phyloP scores from a whole-genome alignment of 148 eudicot species.

The Pouteria glomerata region DNA sequence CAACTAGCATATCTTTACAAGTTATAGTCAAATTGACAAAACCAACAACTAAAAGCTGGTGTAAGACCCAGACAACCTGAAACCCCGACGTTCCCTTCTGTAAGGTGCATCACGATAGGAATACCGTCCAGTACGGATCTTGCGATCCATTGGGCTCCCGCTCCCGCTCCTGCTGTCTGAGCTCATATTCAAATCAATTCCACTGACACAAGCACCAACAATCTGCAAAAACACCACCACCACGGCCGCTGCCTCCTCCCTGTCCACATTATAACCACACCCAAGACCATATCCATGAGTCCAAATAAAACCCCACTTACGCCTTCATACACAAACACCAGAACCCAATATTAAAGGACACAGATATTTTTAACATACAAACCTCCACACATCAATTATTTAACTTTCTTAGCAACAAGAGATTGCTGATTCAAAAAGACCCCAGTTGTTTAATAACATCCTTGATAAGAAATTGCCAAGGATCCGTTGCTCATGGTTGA shows the following conservation, averaged over 20 bases:
- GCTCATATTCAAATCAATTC: conserved; percentile 59
- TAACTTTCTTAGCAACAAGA: conserved; percentile 20
- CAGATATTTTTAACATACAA: conserved; percentile 24
- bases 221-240: conserved; percentile 42
- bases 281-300: conserved; percentile 53
- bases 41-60: conserved; percentile 17
- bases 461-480: conserved; percentile 8
- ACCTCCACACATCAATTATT: conserved; percentile 31
- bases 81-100: conserved; percentile 90
- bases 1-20: conserved; percentile 8
- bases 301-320: conserved; percentile 29
- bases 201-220: conserved; percentile 35
- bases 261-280: conserved; percentile 62
- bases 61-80: conserved; percentile 80
- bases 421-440: conserved; percentile 2
- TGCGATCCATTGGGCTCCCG: conserved; percentile 86
- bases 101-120: conserved; percentile 95
- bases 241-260: conserved; percentile 61
- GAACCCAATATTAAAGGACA: conserved; percentile 24
- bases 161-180: conserved; percentile 73
- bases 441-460: conserved; percentile 13
- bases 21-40: conserved; percentile 12
- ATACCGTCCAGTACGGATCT: conserved; percentile 65
- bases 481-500: conserved; percentile 7
- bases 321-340: conserved; percentile 35